A percentile compares a stretch with the other conserved stretches of the same genome.
Conservation (phyloP, 768 basidiomycete species). For the Russula virescens region DNA sequence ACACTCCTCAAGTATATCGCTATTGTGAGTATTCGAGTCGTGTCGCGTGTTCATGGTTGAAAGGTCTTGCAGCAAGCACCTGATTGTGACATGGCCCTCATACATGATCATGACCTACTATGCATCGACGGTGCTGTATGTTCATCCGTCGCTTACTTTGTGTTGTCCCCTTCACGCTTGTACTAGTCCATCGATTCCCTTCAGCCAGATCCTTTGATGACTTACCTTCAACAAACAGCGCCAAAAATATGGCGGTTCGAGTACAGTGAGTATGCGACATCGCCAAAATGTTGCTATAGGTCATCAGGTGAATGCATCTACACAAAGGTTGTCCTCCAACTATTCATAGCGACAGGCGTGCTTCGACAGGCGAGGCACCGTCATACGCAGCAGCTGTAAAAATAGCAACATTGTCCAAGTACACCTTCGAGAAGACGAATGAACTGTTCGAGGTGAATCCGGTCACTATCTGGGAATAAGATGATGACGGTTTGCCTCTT, state of each 20-base stretch:
- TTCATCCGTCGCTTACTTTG: neutral
- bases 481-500: neutral
- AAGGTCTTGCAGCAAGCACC: neutral
- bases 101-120: neutral
- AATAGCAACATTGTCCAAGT: neutral
- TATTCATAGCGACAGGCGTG: neutral
- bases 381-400: neutral
- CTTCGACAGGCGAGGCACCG: neutral
- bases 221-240: neutral
- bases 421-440: too few species aligned
- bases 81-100: neutral
- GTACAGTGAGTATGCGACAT: neutral
- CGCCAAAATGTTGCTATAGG: too few species aligned
- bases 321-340: neutral
- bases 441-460: neutral
- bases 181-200: neutral
- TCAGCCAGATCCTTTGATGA: neutral
- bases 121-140: neutral
- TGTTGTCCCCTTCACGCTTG: neutral
- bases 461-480: neutral
- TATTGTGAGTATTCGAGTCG: neutral
- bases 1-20: neutral
- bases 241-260: neutral
- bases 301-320: too few species aligned
- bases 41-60: neutral